Conservation (phyloP, 495 filamentous ascomycete species). For the Aspergillus coremiiformis region DNA sequence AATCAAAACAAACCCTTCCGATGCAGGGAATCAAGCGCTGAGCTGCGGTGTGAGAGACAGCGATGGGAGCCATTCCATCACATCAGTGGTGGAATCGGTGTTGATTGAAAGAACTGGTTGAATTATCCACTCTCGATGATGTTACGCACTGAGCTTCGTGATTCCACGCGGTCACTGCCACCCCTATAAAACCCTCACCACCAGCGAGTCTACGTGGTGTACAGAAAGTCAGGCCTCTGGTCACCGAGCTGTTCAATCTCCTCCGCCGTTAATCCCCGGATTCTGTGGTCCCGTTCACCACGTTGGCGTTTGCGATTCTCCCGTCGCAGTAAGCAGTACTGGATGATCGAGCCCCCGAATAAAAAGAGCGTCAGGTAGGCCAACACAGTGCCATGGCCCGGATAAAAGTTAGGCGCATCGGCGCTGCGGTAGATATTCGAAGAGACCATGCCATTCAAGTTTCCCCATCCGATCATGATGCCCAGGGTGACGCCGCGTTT, state of each 20-base stretch:
- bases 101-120: too few relatives aligned
- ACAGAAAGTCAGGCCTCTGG: background rate
- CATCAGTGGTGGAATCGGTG: too few relatives aligned
- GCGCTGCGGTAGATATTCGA: conserved; percentile 6
- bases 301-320: background rate
- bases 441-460: conserved; percentile 6
- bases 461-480: conserved; percentile 11
- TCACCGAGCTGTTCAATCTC: background rate
- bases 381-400: conserved; percentile 5
- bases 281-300: background rate
- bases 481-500: conserved; percentile 9
- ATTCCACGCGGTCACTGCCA: too few relatives aligned
- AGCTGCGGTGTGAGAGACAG: conserved; percentile 27
- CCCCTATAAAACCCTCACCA: too few relatives aligned
- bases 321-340: background rate
- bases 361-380: background rate
- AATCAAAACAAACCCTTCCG: conserved; percentile 7
- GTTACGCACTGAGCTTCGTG: too few relatives aligned
- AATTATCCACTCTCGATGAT: too few relatives aligned
- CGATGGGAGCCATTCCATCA: conserved; percentile 30
- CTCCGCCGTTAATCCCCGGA: background rate
- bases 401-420: conserved; percentile 3
- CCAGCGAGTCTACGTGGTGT: background rate
- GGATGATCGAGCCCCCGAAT: background rate
- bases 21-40: conserved; percentile 29